These are phyloP conservation scores for Penicillium sp. DNA, from an alignment of 2,329 filamentous ascomycete species.

Conservation along the genomic window DNA sequence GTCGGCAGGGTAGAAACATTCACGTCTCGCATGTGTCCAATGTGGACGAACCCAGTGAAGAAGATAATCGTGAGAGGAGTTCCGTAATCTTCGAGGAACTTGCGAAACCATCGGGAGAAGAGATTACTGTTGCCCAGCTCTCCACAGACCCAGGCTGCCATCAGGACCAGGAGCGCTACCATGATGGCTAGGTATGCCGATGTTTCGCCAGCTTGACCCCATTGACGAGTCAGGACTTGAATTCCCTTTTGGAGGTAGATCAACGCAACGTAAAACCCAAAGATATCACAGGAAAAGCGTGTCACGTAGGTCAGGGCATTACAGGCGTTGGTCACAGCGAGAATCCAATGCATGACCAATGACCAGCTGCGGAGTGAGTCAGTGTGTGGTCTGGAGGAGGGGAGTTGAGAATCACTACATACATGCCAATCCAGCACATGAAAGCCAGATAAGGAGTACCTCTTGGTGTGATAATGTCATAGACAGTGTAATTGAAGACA, in stretches of 20 bases:
- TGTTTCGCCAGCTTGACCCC: constrained; percentile 51
- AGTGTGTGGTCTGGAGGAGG: constrained; percentile 7
- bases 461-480: constrained; percentile 73
- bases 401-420: constrained; percentile 24
- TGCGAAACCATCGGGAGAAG: constrained; percentile 67
- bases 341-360: constrained; percentile 73
- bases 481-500: constrained; percentile 91
- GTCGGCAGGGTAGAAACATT: constrained; percentile 67
- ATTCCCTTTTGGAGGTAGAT: constrained; percentile 90
- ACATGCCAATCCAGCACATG: constrained; percentile 86
- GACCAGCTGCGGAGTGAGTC: constrained; percentile 57
- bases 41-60: constrained; percentile 83
- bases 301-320: constrained; percentile 86
- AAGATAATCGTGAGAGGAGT: constrained; percentile 78
- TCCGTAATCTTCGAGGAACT: constrained; percentile 85
- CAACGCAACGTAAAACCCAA: constrained; percentile 87
- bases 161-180: constrained; percentile 70
- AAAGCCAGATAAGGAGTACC: constrained; percentile 80
- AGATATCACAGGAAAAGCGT: constrained; percentile 86
- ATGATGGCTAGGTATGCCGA: constrained; percentile 72
- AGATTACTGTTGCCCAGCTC: constrained; percentile 64
- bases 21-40: constrained; percentile 72
- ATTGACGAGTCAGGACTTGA: constrained; percentile 74
- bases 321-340: constrained; percentile 79
- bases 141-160: constrained; percentile 67